Evolutionary conservation across 306 rosid species (phyloP), one percentile per base, ranked within the genome.

Genomic region (Arachis hypogaea): DNA sequence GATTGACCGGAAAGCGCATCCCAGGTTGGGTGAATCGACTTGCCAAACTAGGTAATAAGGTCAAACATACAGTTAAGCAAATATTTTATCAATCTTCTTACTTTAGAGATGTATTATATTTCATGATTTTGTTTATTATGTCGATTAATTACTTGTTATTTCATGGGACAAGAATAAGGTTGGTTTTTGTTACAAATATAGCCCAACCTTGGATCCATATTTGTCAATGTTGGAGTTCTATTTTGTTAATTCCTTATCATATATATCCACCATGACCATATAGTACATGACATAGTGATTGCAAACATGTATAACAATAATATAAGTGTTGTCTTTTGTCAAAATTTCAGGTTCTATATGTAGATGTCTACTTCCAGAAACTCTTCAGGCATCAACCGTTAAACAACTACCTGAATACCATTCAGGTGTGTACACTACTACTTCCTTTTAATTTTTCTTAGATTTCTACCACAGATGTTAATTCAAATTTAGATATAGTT

Each of bases 21-120:
- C 98, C 98, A 22, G 87, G 93, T n/a, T 93, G 98, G 98, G 97
- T 93, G 51, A 93, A 93, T 80, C 93, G 97, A 30, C 98, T 93
- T 75, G 98, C 98, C 30, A 91, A 83, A 12, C 80, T 93, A 83
- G 98, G 98, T 91, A 86, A 33, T 33, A 2, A 33, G 4, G 3
- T 2, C 3, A 4, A 3, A 2, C 38, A 2, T 33, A 33, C 38
- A 33, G 38, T 33, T 33, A 33, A 33, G 38, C 38, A 1, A 50
- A 43, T 59, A 33, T 11, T 33, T 33, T 33, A 33, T 33, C 38
- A 33, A 33, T 33, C 38, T 2, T 33, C 4, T 33, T 4, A 33
- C 38, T 33, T 4, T 33, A 43, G 46, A 43, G 7, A 43, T 43
- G 46, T 6, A 43, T 43, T 7, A 43, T 2, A 43, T 43, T 4